Base-by-base conservation (phyloP, 129 eudicot species). In the Lactuca saligna region DNA sequence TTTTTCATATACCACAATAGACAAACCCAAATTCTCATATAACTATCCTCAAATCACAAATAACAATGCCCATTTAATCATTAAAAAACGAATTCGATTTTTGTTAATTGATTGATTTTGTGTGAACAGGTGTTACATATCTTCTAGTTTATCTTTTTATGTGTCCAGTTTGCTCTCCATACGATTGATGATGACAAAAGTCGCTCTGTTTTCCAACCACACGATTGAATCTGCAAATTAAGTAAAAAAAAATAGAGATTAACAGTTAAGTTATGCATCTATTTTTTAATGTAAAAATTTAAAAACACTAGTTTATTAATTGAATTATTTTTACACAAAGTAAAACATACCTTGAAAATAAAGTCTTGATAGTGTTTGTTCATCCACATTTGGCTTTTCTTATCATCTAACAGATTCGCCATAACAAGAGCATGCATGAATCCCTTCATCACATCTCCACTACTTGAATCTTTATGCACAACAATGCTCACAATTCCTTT, bases 151-250 rank as follows among this genome's bases (percentile, higher is more conserved):
- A 75, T 65, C 79, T 91, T 91, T 39, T 75, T 79, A 72, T 76
- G 77, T 3, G 79, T 66, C 99, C 99, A 94, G 61, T 80, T 83
- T 17, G 97, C 99, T 75, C 87, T 94, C 99, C 99, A 94, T 17
- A 75, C 77, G 53, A 94, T 84, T n/a, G 99, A 85, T 41, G 95
- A 86, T 63, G 91, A 77, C 79, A 89, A 70, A 50, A 94, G 89
- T 13, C 99, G 91, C 72, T 87, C 99, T 3, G 82, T 83, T 77
- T 85, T 94, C 99, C 99, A 94, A 14, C 93, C 91, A 33, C 77
- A 81, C 13, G 88, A 83, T 59, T 76, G 92, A 62, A 94, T 90
- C 99, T 94, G 96, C 79, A 70, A 75, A 60, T 66, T 31, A 38
- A 9, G 32, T 51, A 8, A 61, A 38, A 13, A 4, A 50, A 14